Base-by-base conservation (phyloP, 139 green algal species). In the Prasinococcaceae sp. region DNA sequence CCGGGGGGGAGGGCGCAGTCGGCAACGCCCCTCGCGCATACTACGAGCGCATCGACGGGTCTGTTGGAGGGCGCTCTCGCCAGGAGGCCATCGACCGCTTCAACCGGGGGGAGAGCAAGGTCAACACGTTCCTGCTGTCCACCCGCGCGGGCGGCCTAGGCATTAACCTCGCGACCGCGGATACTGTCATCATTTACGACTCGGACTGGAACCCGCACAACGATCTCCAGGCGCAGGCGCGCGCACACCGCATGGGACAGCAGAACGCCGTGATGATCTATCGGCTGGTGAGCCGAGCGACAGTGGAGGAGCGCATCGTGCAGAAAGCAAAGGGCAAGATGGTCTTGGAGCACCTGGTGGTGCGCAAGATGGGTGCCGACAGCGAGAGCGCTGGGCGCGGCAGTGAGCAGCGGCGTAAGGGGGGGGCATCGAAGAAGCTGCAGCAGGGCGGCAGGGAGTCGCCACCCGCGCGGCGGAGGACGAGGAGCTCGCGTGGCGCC, bases 231-330 rank as follows among this genome's bases (percentile, higher is more conserved):
- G 69, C 78, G 2, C 69, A 79, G 55, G 73, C 79, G 3, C 64
- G 81, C 2, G 81, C 81, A 1, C 81, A 90, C 60, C 72, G 81
- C 12, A 68, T 86, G 30, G 81, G 81, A 2, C 81, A 90, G 72
- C 30, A 60, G 33, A 64, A 67, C 19, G 63, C 76, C 26, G 83
- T 93, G 39, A 89, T 93, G 79, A 80, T 84, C 12, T 87, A 84
- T 66, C 60, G 78, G 25, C 61, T 93, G 14, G 77, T 93, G 24
- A 84, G 78, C 2, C 69, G 82, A 1, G 54, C 54, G 5, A 87
- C 78, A 0, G 69, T 93, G n/a, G 83, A 93, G 72, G 83, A 93
- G 79, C 75, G 82, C 44, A 93, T 93, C 77, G 75, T 93, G 72
- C 78, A 90, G 72, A 48, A 61, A 2, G 74, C 67, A 38, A 84